phyloP scores from a whole-genome alignment of 2,329 filamentous ascomycete genomes.

The Botrytis byssoidea region DNA sequence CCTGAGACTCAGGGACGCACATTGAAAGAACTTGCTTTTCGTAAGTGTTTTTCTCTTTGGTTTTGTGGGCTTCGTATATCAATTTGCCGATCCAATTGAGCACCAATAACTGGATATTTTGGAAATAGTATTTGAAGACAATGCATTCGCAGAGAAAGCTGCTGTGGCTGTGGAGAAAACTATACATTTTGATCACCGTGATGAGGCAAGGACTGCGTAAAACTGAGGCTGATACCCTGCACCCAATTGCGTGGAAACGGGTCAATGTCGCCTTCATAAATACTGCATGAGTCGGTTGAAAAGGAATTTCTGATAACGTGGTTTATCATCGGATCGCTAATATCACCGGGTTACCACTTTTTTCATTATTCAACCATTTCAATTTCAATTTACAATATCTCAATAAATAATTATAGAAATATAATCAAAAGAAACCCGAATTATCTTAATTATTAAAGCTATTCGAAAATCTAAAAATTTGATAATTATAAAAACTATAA shows the following conservation, averaged over 20 bases:
- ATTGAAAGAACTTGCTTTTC: slow-evolving; percentile 47
- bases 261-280: neutral
- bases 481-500: too few species aligned
- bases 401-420: too few species aligned
- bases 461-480: too few species aligned
- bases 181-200: slow-evolving; percentile 31
- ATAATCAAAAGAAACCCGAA: too few species aligned
- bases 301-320: neutral
- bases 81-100: neutral
- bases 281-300: neutral
- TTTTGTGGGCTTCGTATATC: neutral
- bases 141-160: slow-evolving; percentile 39
- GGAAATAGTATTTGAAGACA: slow-evolving; percentile 41
- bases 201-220: neutral
- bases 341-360: too few species aligned
- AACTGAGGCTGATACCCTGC: neutral
- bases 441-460: too few species aligned
- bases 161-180: slow-evolving; percentile 41
- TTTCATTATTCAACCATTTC: too few species aligned
- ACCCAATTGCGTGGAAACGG: neutral
- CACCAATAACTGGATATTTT: neutral
- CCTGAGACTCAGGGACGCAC: slow-evolving; percentile 45
- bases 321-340: too few species aligned
- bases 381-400: too few species aligned
- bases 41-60: slow-evolving; percentile 32